Evolutionary conservation across 164 flowering plant genomes (phyloP), one percentile per base, ranked within the genome.

Genomic region (Nymphaea colorata): DNA sequence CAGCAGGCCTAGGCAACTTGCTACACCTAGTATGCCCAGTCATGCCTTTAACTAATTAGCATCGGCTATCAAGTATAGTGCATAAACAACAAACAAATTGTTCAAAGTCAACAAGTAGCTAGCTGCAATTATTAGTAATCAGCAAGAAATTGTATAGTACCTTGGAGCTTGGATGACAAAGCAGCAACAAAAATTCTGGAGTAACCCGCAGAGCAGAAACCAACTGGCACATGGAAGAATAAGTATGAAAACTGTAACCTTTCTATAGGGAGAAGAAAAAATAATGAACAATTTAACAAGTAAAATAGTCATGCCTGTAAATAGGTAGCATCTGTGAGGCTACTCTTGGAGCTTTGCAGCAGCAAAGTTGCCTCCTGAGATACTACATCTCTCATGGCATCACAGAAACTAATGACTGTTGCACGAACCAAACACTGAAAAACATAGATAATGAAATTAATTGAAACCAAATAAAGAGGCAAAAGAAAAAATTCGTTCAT

Each of bases 371-470:
- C 70, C 66, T 66, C 67, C 36, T 57, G 61, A 64, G 64, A 68
- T 72, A 59, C 43, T 67, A 17, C 76, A 66, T 64, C 73, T 41
- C 41, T 64, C 42, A 65, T 59, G 44, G 71, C 44, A 70, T 76
- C 75, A 73, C 68, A 61, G 61, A 82, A 76, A 3, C 86, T 85
- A 70, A 57, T 66, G 72, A 82, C 87, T 61, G 86, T 79, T 61
- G 93, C 89, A 73, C 84, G 91, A 42, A 89, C 87, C 65, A 75
- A 76, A 69, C 98, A 93, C 93, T 88, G 82, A 75, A 43, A 71
- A 45, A 10, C 36, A 25, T 25, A 25, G 36, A 25, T 25, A 25
- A 25, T 25, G 36, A 25, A 25, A 25, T 25, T 25, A 25, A 25
- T 25, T 25, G 36, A 25, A 25, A 25, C 36, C 36, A 25, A 25